Evolutionary conservation across 1,284 basidiomycete genomes (phyloP).

Genomic region (Athelia sp.): DNA sequence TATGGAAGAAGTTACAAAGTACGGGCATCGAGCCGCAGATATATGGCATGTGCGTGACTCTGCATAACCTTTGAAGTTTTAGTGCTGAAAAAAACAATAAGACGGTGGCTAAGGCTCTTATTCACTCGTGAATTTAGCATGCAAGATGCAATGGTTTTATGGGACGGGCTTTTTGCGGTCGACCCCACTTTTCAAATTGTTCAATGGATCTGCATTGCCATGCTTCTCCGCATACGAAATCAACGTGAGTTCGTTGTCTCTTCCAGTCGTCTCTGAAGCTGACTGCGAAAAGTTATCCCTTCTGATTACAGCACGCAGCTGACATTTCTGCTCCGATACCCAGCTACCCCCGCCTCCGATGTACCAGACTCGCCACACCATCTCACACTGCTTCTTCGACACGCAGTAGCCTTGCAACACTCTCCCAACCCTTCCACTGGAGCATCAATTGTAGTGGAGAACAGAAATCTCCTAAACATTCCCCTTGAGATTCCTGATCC

Average conservation of each 20-base stretch:
- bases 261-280: conserved; percentile 7
- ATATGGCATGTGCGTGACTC: conserved; percentile 77
- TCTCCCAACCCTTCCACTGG: conserved; percentile 71
- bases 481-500: conserved; percentile 57
- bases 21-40: conserved; percentile 90
- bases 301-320: conserved; percentile 83
- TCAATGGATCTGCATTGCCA: conserved; percentile 84
- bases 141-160: conserved; percentile 72
- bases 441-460: conserved; percentile 73
- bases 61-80: conserved; percentile 5
- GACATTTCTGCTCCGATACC: conserved; percentile 81
- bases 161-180: conserved; percentile 89
- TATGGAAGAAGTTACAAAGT: conserved; percentile 72
- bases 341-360: conserved; percentile 37
- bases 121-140: conserved; percentile 87
- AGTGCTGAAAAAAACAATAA: conserved; percentile 27
- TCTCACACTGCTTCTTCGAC: conserved; percentile 68
- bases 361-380: conserved; percentile 41
- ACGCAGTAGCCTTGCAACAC: conserved; percentile 77
- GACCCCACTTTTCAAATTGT: conserved; percentile 70
- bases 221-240: conserved; percentile 89
- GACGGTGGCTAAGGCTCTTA: conserved; percentile 86
- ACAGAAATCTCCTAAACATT: conserved; percentile 71
- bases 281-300: conserved; percentile 58
- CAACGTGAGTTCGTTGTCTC: conserved; percentile 47